phyloP scores from a whole-genome alignment of 441 rosid species.

The Eugenia klotzschiana region DNA sequence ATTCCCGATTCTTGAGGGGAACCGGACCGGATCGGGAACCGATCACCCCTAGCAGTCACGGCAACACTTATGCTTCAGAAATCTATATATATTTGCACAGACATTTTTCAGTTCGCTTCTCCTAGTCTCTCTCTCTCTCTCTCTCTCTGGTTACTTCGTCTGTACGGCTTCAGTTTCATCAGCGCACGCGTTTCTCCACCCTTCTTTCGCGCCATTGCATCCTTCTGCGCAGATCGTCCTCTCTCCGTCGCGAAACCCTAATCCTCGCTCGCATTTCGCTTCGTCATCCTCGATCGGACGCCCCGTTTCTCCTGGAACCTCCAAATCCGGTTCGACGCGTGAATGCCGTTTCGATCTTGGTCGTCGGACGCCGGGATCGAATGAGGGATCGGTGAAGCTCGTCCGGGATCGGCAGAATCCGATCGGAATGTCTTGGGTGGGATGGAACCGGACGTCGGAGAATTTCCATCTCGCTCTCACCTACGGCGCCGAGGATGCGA shows the following conservation, averaged over 20 bases:
- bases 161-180: background rate
- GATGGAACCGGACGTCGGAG: conserved; percentile 89
- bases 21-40: too few relatives aligned
- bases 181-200: background rate
- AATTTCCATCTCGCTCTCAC: conserved; percentile 53
- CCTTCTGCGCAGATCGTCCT: background rate
- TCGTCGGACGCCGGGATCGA: background rate
- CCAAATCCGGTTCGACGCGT: background rate
- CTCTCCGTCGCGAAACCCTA: background rate
- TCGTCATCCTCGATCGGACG: background rate
- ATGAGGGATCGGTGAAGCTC: background rate
- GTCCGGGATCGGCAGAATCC: background rate
- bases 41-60: too few relatives aligned
- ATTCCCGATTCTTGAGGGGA: too few relatives aligned
- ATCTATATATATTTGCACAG: too few relatives aligned
- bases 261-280: background rate
- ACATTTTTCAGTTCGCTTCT: background rate
- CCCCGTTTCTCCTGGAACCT: background rate
- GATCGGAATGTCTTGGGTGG: conserved; percentile 34
- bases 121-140: too few relatives aligned
- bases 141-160: background rate
- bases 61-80: too few relatives aligned
- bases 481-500: conserved; percentile 61
- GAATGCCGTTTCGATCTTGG: background rate
- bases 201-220: background rate